These are phyloP conservation scores for Xylariaceae sp. DNA, from an alignment of 2,329 filamentous ascomycete genomes.

Conservation along the genomic window DNA sequence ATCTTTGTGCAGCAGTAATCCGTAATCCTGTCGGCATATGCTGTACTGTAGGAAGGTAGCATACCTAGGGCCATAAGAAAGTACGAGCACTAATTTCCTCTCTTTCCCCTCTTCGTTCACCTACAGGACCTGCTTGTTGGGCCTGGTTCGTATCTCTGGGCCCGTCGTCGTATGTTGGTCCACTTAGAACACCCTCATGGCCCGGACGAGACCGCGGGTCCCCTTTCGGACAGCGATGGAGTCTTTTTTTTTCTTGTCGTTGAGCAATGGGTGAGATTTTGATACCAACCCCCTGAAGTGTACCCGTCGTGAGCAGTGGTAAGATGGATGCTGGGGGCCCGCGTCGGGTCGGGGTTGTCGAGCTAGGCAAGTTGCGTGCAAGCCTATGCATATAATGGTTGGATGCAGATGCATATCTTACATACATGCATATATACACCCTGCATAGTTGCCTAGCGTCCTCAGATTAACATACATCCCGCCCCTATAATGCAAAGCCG, in stretches of 20 bases:
- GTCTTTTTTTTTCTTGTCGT: not conserved
- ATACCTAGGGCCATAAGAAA: too few species aligned
- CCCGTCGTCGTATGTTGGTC: not conserved
- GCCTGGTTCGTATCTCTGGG: not conserved
- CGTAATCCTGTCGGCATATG: not conserved
- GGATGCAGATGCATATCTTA: slow-evolving; percentile 20
- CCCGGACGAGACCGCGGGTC: not conserved
- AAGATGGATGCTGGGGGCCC: too few species aligned
- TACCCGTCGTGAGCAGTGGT: too few species aligned
- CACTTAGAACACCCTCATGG: not conserved
- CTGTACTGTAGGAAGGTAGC: not conserved
- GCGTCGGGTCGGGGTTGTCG: not conserved
- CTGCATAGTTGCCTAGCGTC: not conserved
- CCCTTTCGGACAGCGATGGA: not conserved
- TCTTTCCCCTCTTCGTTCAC: not conserved
- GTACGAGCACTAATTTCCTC: not conserved
- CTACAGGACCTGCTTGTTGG: too few species aligned
- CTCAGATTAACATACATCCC: not conserved
- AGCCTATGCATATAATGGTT: not conserved
- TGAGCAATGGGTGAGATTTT: not conserved
- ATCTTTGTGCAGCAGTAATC: slow-evolving; percentile 8
- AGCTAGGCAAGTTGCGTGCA: not conserved
- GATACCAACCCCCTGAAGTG: too few species aligned
- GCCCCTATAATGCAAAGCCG: slow-evolving; percentile 7
- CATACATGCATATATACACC: not conserved